These are phyloP conservation scores for Delonix regia DNA, from an alignment of 306 rosid species.

Conservation along the genomic window DNA sequence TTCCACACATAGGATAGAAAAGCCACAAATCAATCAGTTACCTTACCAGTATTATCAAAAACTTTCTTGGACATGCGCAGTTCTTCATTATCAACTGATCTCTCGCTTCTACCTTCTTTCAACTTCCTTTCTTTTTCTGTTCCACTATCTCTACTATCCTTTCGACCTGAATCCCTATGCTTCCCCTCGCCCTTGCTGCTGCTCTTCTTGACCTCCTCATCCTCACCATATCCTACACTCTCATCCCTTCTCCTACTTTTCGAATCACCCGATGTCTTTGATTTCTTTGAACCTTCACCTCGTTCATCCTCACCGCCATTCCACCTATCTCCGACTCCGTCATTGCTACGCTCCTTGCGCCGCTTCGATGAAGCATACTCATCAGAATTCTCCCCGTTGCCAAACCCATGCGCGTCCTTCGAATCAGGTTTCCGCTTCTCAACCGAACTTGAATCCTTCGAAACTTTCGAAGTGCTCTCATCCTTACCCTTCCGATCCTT, in stretches of 20 bases:
- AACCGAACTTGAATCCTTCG: conserved; percentile 58
- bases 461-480: conserved; percentile 64
- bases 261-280: conserved; percentile 64
- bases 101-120: conserved; percentile 57
- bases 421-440: conserved; percentile 89
- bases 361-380: conserved; percentile 82
- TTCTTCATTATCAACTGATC: conserved; percentile 63
- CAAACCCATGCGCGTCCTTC: conserved; percentile 58
- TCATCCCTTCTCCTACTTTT: conserved; percentile 81
- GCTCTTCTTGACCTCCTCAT: conserved; percentile 74
- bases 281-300: conserved; percentile 68
- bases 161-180: conserved; percentile 79
- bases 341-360: conserved; percentile 66
- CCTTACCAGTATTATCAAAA: conserved; percentile 83
- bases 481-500: conserved; percentile 87
- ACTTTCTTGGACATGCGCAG: conserved; percentile 63
- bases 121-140: conserved; percentile 70
- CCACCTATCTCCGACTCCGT: conserved; percentile 87
- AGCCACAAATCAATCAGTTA: conserved; percentile 45
- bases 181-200: conserved; percentile 77
- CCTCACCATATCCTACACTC: conserved; percentile 69
- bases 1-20: neutral
- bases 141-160: conserved; percentile 68
- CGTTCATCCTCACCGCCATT: conserved; percentile 80
- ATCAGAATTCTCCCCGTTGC: conserved; percentile 67